These are phyloP conservation scores for Linum lewisii DNA, from an alignment of 345 rosid species.

Conservation along the genomic window DNA sequence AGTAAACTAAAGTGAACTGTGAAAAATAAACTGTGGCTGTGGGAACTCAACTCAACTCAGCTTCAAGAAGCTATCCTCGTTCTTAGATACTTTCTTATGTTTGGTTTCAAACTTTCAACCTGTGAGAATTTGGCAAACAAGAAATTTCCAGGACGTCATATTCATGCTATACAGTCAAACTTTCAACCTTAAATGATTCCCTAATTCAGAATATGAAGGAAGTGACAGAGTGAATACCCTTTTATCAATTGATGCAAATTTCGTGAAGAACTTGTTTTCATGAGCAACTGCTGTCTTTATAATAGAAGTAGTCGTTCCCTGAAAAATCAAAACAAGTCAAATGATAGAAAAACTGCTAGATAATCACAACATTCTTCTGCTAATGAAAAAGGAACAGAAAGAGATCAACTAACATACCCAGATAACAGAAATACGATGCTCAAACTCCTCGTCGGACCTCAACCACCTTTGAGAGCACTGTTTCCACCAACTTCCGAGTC, in stretches of 20 bases:
- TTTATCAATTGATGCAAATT: slow-evolving; percentile 33
- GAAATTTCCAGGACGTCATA: slow-evolving; percentile 3
- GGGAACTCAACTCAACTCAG: too few species aligned
- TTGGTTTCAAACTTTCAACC: slow-evolving; percentile 40
- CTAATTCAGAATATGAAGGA: slow-evolving; percentile 11
- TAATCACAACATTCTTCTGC: slow-evolving; percentile 5
- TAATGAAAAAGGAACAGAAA: slow-evolving; percentile 8
- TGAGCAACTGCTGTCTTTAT: slow-evolving; percentile 31
- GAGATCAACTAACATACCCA: slow-evolving; percentile 37
- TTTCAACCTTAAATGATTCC: not conserved
- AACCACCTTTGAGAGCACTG: slow-evolving; percentile 72
- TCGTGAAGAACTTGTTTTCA: slow-evolving; percentile 33
- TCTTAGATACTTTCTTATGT: slow-evolving; percentile 32
- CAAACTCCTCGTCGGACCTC: slow-evolving; percentile 93
- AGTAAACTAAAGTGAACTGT: too few species aligned
- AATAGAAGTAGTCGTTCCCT: slow-evolving; percentile 40
- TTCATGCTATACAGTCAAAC: not conserved
- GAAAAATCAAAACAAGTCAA: slow-evolving; percentile 17
- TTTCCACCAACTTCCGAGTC: slow-evolving; percentile 94
- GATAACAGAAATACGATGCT: slow-evolving; percentile 53
- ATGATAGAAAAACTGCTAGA: not conserved
- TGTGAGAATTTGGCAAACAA: too few species aligned
- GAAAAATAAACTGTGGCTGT: too few species aligned
- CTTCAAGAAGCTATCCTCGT: slow-evolving; percentile 37
- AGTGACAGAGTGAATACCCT: slow-evolving; percentile 34